Evolutionary conservation across 495 filamentous ascomycete genomes (phyloP).

Genomic region (Neurospora sublineolata): DNA sequence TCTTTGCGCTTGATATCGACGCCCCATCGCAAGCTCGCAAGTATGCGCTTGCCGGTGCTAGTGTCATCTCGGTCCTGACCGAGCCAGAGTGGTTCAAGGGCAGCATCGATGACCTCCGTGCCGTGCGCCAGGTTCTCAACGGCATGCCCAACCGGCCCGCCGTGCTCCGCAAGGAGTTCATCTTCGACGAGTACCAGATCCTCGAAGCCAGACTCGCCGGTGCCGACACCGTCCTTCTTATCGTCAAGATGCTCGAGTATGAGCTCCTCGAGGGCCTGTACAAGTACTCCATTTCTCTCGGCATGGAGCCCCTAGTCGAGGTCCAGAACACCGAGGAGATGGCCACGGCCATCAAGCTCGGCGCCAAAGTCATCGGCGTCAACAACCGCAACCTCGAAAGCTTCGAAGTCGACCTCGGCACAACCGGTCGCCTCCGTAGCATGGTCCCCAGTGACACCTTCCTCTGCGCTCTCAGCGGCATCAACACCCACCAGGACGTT

Average conservation of each 20-base stretch:
- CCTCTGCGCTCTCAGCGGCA: constrained; percentile 89
- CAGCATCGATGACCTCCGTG: constrained; percentile 82
- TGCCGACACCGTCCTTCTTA: constrained; percentile 88
- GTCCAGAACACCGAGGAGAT: constrained; percentile 93
- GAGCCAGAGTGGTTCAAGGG: constrained; percentile 99
- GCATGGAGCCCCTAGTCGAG: constrained; percentile 97
- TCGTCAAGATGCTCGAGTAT: constrained; percentile 92
- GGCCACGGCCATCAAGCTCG: constrained; percentile 72
- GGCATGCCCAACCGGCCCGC: constrained; percentile 87
- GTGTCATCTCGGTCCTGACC: constrained; percentile 92
- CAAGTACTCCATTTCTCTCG: constrained; percentile 74
- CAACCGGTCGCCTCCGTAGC: constrained; percentile 79
- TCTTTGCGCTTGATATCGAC: constrained; percentile 77
- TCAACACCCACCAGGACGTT: constrained; percentile 83
- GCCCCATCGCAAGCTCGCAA: constrained; percentile 82
- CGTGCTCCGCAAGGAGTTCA: constrained; percentile 88
- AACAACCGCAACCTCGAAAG: constrained; percentile 94
- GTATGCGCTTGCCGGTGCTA: constrained; percentile 89
- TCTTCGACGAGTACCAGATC: constrained; percentile 98
- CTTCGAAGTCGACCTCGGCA: constrained; percentile 93
- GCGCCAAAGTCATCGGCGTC: constrained; percentile 90
- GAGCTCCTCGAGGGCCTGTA: constrained; percentile 70
- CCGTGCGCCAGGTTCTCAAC: constrained; percentile 76
- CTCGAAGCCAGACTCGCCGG: constrained; percentile 87
- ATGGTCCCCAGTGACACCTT: constrained; percentile 78